Base-by-base conservation (phyloP, 129 eudicot genomes). In the Rutidosis leptorrhynchoides region DNA sequence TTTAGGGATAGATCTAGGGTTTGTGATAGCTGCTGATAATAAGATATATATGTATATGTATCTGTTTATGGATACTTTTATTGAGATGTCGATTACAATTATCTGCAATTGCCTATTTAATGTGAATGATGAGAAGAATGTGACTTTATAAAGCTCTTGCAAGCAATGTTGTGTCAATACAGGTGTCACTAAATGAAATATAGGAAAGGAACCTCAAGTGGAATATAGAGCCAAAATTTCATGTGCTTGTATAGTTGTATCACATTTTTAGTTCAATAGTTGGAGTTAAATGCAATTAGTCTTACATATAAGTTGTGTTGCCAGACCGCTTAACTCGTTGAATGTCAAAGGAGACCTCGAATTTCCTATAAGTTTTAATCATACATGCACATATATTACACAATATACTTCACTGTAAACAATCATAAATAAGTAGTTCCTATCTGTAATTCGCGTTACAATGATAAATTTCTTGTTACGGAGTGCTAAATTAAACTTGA, bases 121-220 rank as follows among this genome's bases (percentile, higher is more conserved):
- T n/a, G 46, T 40, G 12, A 40, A 40, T 19, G 48, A 35, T 58
- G 14, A 46, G 21, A 9, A 8, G 40, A 57, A 25, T 40, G 62
- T 16, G 73, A 55, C 9, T 42, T 25, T 40, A 57, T 42, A 58
- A 26, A 58, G 74, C 25, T 69, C 20, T 40, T 37, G 56, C 8
- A 26, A 57, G 58, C 40, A 46, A 43, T 70, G 30, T 62, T 6
- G 24, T 45, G 58, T 20, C 48, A 17, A 58, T 58, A 25, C 61
- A 25, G 6, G n/a, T 35, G 21, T 22, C 23, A 11, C 6, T 10
- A 69, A 24, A 21, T 40, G 66, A 55, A 10, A 27, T 52, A 2
- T 9, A 68, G 22, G 69, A 42, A 67, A 37, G 21, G 62, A 15
- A 42, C 10, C 11, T 14, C 11, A 9, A 57, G 40, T 56, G 2